Evolutionary conservation across 2,329 filamentous ascomycete species (phyloP).

Genomic region (Neofusicoccum laricinum): DNA sequence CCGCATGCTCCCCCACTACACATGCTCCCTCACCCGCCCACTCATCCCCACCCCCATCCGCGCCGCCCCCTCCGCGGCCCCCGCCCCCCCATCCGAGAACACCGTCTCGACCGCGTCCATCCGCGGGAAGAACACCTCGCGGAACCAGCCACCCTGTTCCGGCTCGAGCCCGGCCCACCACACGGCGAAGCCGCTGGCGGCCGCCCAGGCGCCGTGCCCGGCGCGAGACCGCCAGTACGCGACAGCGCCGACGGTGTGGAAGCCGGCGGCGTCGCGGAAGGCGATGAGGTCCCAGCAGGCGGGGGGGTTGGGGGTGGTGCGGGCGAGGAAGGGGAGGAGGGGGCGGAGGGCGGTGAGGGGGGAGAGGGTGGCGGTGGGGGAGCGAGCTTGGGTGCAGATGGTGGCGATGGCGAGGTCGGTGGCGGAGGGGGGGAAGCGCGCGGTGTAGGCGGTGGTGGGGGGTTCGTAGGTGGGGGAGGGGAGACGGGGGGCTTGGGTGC

Average conservation of each 20-base stretch:
- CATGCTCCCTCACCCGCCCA: slow-evolving; percentile 42
- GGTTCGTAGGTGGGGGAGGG: slow-evolving; percentile 26
- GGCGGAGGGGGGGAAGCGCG: slow-evolving; percentile 31
- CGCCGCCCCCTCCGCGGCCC: slow-evolving; percentile 44
- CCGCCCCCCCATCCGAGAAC: too few species aligned
- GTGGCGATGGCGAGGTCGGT: slow-evolving; percentile 34
- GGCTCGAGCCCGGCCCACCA: slow-evolving; percentile 18
- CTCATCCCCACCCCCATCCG: slow-evolving; percentile 39
- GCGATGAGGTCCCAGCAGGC: background rate
- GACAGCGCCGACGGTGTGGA: background rate
- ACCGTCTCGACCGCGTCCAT: too few species aligned
- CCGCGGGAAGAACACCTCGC: too few species aligned
- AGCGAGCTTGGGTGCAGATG: slow-evolving; percentile 31
- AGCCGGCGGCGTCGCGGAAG: background rate
- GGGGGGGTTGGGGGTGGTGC: slow-evolving; percentile 29
- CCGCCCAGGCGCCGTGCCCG: background rate
- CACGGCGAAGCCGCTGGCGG: background rate
- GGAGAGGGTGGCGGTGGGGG: background rate
- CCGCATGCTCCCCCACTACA: slow-evolving; percentile 49
- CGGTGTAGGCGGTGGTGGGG: slow-evolving; percentile 31
- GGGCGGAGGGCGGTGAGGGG: slow-evolving; percentile 7
- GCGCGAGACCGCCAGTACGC: background rate
- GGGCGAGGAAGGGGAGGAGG: slow-evolving; percentile 18
- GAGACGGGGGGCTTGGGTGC: slow-evolving; percentile 22
- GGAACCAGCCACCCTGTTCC: slow-evolving; percentile 47